phyloP scores from a whole-genome alignment of 805 yeast species.

The Candida easanensis region DNA sequence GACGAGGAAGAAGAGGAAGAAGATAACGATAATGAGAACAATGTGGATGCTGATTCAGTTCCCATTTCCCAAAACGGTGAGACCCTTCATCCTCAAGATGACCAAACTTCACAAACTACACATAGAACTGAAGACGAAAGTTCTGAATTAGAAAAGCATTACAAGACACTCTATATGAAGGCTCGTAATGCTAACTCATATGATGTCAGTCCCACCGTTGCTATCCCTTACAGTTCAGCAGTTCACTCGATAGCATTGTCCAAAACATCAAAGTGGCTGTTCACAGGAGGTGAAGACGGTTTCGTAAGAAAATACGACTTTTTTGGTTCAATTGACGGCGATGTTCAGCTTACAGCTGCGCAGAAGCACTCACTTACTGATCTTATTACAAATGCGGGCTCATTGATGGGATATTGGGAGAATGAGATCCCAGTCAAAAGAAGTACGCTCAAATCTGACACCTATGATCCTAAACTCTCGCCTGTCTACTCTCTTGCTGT shows the following conservation, averaged over 20 bases:
- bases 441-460: slow-evolving; percentile 33
- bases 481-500: slow-evolving; percentile 89
- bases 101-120: background rate
- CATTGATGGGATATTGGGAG: slow-evolving; percentile 86
- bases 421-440: slow-evolving; percentile 80
- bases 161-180: slow-evolving; percentile 36
- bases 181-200: slow-evolving; percentile 52
- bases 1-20: slow-evolving; percentile 8
- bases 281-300: slow-evolving; percentile 97
- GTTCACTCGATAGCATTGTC: slow-evolving; percentile 78
- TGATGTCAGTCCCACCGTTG: slow-evolving; percentile 81
- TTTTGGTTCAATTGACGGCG: slow-evolving; percentile 80
- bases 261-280: slow-evolving; percentile 79
- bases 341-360: slow-evolving; percentile 81
- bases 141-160: slow-evolving; percentile 16
- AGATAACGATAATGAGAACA: slow-evolving; percentile 1
- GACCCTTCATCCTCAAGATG: background rate
- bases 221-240: slow-evolving; percentile 77
- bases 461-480: slow-evolving; percentile 56
- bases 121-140: slow-evolving; percentile 1
- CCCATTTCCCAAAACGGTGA: background rate
- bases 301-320: slow-evolving; percentile 88
- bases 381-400: slow-evolving; percentile 81
- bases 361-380: slow-evolving; percentile 90
- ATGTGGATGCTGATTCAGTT: background rate